A percentile compares a stretch with the other conserved stretches of the same genome.
Conservation (phyloP, 257 asterid genomes). For the Capsicum pubescens region DNA sequence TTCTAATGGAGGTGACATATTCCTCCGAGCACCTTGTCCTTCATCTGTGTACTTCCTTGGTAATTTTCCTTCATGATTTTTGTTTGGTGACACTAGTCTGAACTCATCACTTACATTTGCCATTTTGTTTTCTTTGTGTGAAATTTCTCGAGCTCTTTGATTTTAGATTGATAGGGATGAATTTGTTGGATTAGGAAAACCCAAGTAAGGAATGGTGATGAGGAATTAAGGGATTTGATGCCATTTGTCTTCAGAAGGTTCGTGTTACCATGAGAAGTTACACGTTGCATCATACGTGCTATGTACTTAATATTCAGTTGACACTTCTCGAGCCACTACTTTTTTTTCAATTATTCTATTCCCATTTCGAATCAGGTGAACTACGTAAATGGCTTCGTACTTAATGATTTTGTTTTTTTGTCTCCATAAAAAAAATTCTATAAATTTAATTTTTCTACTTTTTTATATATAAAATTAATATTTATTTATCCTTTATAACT, state of each 20-base stretch:
- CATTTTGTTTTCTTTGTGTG: conserved; percentile 37
- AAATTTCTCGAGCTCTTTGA: neutral
- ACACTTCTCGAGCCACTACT: neutral
- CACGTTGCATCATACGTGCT: conserved; percentile 35
- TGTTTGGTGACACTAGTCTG: conserved; percentile 54
- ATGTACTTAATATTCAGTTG: neutral
- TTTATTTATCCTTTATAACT: no score
- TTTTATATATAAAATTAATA: no score
- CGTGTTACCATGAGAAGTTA: conserved; percentile 34
- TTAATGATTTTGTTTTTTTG: no score
- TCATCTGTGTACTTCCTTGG: conserved; percentile 80
- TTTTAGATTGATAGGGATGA: neutral
- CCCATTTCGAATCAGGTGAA: neutral
- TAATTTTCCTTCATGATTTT: conserved; percentile 61
- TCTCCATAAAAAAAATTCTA: no score
- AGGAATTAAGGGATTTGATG: neutral
- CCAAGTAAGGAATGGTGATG: neutral
- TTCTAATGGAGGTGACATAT: conserved; percentile 75
- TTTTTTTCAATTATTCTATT: neutral
- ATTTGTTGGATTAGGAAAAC: no score
- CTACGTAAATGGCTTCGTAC: no score
- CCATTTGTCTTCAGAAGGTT: conserved; percentile 42
- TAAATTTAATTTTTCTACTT: no score
- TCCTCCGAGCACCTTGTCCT: conserved; percentile 76
- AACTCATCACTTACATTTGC: conserved; percentile 68